Evolutionary conservation across 371 early-diverging fungal species (phyloP), one percentile per base, ranked within the genome.

Genomic region (Rhizomucor pusillus): DNA sequence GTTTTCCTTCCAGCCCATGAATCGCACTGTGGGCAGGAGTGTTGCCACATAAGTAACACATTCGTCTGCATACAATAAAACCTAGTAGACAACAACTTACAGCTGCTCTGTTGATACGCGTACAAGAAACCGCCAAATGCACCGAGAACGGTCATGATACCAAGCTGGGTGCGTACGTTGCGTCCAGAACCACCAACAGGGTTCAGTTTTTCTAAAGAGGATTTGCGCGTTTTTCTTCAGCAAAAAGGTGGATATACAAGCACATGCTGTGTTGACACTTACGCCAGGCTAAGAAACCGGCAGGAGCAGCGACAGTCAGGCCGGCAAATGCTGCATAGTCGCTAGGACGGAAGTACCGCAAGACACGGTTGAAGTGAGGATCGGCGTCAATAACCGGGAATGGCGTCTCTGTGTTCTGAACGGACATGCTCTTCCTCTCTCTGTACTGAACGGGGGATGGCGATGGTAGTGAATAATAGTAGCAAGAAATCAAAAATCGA

Each of bases 1-100:
- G 72, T 97, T 97, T 70, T 95, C 96, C 23, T 70, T 77, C 85
- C 90, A 90, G 20, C 98, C 98, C 90, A 90, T 92, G 86, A 96
- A 97, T 59, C 98, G 88, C 62, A 86, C 90, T 91, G 73, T n/a
- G n/a, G n/a, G n/a, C n/a, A n/a, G n/a, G n/a, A n/a, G n/a, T n/a
- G n/a, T n/a, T n/a, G n/a, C n/a, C 25, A 34, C 23, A 23, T 13
- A 37, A 16, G 6, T 37, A 36, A 33, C 29, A n/a, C n/a, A n/a
- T n/a, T n/a, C n/a, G n/a, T n/a, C 23, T 36, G 20, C 20, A 36
- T 39, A 20, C 41, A 35, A 46, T 10, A 25, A n/a, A 13, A 79
- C n/a, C n/a, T n/a, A n/a, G n/a, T n/a, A n/a, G n/a, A n/a, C n/a
- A n/a, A n/a, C n/a, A n/a, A n/a, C 86, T 65, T 84, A 88, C 88